A percentile compares a stretch with the other conserved stretches of the same genome.
phyloP scores from a whole-genome alignment of 495 filamentous ascomycete genomes.

The Pseudevernia furfuracea region DNA sequence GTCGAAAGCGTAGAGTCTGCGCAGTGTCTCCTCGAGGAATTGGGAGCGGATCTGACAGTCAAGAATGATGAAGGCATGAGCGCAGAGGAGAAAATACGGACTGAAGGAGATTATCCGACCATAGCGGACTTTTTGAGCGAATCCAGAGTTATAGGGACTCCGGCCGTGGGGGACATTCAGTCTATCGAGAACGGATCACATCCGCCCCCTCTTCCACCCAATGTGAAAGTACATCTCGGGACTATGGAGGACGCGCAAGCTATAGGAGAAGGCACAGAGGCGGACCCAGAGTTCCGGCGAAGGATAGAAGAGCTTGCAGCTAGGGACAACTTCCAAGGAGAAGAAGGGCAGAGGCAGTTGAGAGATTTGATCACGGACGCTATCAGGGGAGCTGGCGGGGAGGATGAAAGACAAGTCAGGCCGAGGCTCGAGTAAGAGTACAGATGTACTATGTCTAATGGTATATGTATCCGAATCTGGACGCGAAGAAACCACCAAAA shows the following conservation, averaged over 20 bases:
- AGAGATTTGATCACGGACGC: constrained; percentile 64
- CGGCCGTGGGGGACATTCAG: constrained; percentile 26
- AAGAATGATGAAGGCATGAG: constrained; percentile 59
- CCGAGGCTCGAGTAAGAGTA: constrained; percentile 31
- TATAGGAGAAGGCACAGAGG: constrained; percentile 45
- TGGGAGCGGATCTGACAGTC: constrained; percentile 57
- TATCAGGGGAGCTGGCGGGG: constrained; percentile 44
- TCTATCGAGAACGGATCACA: constrained; percentile 22
- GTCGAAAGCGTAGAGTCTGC: constrained; percentile 71
- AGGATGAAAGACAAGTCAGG: constrained; percentile 52
- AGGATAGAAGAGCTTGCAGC: constrained; percentile 71
- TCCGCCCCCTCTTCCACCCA: constrained; percentile 51
- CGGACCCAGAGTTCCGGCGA: constrained; percentile 63
- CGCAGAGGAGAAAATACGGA: constrained; percentile 62
- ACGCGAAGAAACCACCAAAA: background rate
- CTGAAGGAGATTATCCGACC: constrained; percentile 59
- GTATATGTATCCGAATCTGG: background rate
- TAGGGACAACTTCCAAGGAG: constrained; percentile 62
- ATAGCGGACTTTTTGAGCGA: constrained; percentile 60
- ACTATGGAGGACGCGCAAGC: constrained; percentile 56
- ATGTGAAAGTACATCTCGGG: constrained; percentile 58
- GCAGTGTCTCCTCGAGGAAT: constrained; percentile 68
- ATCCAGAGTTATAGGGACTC: constrained; percentile 34
- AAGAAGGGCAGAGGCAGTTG: constrained; percentile 61
- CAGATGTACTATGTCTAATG: background rate